phyloP scores from a whole-genome alignment of 1,139 yeast species.

The Scheffersomyces cryptocercus region DNA sequence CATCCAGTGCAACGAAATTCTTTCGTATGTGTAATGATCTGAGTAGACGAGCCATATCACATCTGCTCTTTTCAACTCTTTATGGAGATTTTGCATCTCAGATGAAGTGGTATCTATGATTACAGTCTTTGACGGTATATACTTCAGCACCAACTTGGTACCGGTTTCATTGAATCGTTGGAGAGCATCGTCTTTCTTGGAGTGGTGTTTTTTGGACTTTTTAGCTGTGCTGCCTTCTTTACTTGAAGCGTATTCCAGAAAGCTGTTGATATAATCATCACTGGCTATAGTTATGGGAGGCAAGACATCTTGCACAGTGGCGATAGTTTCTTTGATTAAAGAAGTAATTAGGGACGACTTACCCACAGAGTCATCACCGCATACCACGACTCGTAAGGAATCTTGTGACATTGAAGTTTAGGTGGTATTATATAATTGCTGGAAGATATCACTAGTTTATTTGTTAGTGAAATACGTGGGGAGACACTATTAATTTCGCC shows the following conservation, averaged over 20 bases:
- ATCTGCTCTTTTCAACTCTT: slow-evolving; percentile 80
- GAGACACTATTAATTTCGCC: too few relatives aligned
- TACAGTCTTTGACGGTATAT: slow-evolving; percentile 67
- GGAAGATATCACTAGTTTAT: too few relatives aligned
- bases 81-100: slow-evolving; percentile 60
- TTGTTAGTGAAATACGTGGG: too few relatives aligned
- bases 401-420: background rate
- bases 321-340: slow-evolving; percentile 75
- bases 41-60: slow-evolving; percentile 92
- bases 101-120: slow-evolving; percentile 78
- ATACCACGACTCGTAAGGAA: slow-evolving; percentile 68
- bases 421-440: too few relatives aligned
- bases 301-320: slow-evolving; percentile 59
- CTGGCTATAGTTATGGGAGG: slow-evolving; percentile 76
- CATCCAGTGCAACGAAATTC: slow-evolving; percentile 92
- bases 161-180: background rate
- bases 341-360: slow-evolving; percentile 77
- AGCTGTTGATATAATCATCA: slow-evolving; percentile 38
- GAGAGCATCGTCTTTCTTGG: slow-evolving; percentile 2
- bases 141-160: slow-evolving; percentile 27
- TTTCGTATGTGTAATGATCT: slow-evolving; percentile 91
- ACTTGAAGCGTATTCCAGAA: slow-evolving; percentile 19
- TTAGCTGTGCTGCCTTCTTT: slow-evolving; percentile 4
- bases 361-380: slow-evolving; percentile 96
- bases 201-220: slow-evolving; percentile 3